Conservation (phyloP, 73 alveolate species). For the Tetrahymena elliotti region DNA sequence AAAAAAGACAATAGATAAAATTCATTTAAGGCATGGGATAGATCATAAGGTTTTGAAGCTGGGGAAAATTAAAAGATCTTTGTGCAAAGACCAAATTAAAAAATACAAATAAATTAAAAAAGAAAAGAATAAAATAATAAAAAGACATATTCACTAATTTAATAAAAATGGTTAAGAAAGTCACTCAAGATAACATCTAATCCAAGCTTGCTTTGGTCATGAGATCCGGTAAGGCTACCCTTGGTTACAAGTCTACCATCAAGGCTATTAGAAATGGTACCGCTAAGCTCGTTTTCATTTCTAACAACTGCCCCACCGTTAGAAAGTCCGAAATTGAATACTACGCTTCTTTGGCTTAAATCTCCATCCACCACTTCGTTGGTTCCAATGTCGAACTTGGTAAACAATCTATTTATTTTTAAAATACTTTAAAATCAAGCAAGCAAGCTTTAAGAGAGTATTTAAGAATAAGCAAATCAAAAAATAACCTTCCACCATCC, state of each 20-base stretch:
- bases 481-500: neutral
- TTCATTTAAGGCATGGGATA: neutral
- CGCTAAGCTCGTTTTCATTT: slow-evolving; percentile 77
- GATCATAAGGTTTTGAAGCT: neutral
- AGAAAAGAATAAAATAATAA: neutral
- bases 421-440: neutral
- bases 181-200: slow-evolving; percentile 79
- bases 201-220: slow-evolving; percentile 90
- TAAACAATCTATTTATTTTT: neutral
- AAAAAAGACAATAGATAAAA: neutral
- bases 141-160: slow-evolving; percentile 27
- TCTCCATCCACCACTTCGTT: slow-evolving; percentile 70
- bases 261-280: slow-evolving; percentile 92
- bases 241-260: slow-evolving; percentile 93
- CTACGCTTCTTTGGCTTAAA: slow-evolving; percentile 91
- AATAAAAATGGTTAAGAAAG: slow-evolving; percentile 59
- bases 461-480: neutral
- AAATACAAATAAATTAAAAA: neutral
- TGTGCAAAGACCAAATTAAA: neutral
- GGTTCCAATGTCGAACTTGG: slow-evolving; percentile 90
- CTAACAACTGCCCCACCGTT: slow-evolving; percentile 96
- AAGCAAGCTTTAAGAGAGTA: neutral
- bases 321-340: slow-evolving; percentile 95
- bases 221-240: slow-evolving; percentile 93
- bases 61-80: neutral